phyloP scores from a whole-genome alignment of 2,329 filamentous ascomycete species.

The Sphaerulina vaccinii region DNA sequence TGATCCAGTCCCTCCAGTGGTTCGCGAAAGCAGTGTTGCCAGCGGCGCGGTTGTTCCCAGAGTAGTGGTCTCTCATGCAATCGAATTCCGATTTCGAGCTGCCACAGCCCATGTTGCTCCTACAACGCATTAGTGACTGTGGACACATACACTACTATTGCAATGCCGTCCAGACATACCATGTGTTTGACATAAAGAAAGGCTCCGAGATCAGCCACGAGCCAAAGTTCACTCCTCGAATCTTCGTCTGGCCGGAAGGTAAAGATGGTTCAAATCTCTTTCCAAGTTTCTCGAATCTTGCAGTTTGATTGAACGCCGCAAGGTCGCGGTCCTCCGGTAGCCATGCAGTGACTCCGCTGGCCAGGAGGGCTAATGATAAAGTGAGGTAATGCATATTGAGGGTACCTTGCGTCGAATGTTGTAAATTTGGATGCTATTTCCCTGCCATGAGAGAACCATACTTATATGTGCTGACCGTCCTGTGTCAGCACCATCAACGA shows the following conservation, averaged over 20 bases:
- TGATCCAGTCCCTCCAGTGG: slow-evolving; percentile 17
- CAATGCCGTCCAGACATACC: neutral
- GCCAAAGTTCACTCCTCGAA: slow-evolving; percentile 17
- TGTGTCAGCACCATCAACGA: too few relatives aligned
- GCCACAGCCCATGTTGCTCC: slow-evolving; percentile 14
- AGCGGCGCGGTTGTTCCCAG: slow-evolving; percentile 5
- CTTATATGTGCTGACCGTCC: neutral
- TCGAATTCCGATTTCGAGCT: slow-evolving; percentile 12
- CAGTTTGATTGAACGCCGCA: slow-evolving; percentile 12
- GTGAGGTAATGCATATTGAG: slow-evolving; percentile 10
- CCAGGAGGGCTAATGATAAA: slow-evolving; percentile 5
- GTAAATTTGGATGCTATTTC: neutral
- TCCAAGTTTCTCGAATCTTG: slow-evolving; percentile 9
- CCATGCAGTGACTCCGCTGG: slow-evolving; percentile 7
- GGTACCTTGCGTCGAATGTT: neutral
- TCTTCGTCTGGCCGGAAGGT: slow-evolving; percentile 12
- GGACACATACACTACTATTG: neutral
- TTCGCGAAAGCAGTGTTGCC: slow-evolving; percentile 10
- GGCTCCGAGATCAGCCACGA: slow-evolving; percentile 13
- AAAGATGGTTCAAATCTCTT: slow-evolving; percentile 12
- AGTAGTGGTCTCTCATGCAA: slow-evolving; percentile 16
- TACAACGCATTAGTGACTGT: neutral
- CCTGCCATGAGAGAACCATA: neutral
- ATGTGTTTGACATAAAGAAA: slow-evolving; percentile 7
- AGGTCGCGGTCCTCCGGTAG: slow-evolving; percentile 13